Evolutionary conservation across 2,329 filamentous ascomycete species (phyloP), one percentile per base, ranked within the genome.

Genomic region (Rosellinia necatrix): DNA sequence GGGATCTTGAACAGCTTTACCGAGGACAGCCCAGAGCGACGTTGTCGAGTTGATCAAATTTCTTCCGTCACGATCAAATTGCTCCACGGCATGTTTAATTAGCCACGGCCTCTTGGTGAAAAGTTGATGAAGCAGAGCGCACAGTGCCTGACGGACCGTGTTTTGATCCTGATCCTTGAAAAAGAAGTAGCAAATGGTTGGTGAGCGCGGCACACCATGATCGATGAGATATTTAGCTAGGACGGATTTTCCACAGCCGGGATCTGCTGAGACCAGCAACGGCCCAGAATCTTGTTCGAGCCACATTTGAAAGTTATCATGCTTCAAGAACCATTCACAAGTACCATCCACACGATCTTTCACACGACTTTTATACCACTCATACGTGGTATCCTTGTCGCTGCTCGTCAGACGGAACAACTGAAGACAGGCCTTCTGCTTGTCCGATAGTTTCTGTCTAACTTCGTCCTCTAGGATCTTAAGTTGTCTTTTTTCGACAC

Each of bases 211-310:
- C 13, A 60, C 6, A 19, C 3, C 15, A 21, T 40, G 25, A 15
- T 60, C 55, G 43, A 58, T 30, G 15, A 60, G 55, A 8, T 60
- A 55, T 34, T 52, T 60, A 15, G 55, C 55, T 24, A 60, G 29
- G n/a, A 58, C 55, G 25, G 58, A 58, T 17, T 60, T 58, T n/a
- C 58, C 55, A 41, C 58, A 58, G 12, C 55, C 58, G 4, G 55
- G 58, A 12, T 60, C 58, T 15, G 58, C 58, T 2, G 58, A 58
- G 17, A 60, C 55, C 5, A 60, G 27, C 22, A 60, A 43, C 21
- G 51, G 46, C 0, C 58, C 55, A 0, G 55, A 60, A 6, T 52
- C 47, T 32, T 55, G 37, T 32, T 46, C 34, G 12, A 55, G 9
- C 58, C 58, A 60, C 6, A 0, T 29, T 27, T 24, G 25, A 29